phyloP scores from a whole-genome alignment of 805 yeast species.

The Scheffersomyces ergatensis region DNA sequence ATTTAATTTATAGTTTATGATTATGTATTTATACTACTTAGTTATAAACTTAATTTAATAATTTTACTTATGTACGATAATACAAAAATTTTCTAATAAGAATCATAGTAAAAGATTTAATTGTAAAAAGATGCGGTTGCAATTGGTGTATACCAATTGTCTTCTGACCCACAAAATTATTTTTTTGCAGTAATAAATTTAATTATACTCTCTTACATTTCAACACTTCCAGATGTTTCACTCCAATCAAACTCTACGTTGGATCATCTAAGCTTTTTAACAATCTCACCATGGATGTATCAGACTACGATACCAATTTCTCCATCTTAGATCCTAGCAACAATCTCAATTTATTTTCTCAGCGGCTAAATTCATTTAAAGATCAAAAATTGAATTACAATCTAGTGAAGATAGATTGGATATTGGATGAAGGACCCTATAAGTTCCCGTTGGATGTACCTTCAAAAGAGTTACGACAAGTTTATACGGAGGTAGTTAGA shows the following conservation, averaged over 20 bases:
- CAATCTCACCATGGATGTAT: not conserved
- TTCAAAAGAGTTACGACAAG: not conserved
- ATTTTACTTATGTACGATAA: not conserved
- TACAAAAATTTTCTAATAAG: no score
- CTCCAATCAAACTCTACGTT: no score
- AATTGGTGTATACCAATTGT: no score
- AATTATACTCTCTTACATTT: no score
- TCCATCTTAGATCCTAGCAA: not conserved
- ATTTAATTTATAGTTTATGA: conserved; percentile 1
- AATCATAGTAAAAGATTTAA: no score
- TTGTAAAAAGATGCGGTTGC: no score
- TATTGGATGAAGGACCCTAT: conserved; percentile 5
- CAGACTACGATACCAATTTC: not conserved
- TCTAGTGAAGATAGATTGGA: conserved; percentile 3
- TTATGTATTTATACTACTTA: not conserved
- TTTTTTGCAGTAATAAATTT: not conserved
- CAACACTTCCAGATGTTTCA: no score
- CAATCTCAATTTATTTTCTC: not conserved
- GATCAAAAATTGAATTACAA: not conserved
- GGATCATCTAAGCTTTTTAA: no score
- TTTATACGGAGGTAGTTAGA: not conserved
- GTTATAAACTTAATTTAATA: not conserved
- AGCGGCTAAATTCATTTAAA: not conserved
- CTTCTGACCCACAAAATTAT: not conserved
- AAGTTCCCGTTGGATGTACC: not conserved